phyloP scores from a whole-genome alignment of 805 yeast species.

The Kodamaea nitidulidarum region DNA sequence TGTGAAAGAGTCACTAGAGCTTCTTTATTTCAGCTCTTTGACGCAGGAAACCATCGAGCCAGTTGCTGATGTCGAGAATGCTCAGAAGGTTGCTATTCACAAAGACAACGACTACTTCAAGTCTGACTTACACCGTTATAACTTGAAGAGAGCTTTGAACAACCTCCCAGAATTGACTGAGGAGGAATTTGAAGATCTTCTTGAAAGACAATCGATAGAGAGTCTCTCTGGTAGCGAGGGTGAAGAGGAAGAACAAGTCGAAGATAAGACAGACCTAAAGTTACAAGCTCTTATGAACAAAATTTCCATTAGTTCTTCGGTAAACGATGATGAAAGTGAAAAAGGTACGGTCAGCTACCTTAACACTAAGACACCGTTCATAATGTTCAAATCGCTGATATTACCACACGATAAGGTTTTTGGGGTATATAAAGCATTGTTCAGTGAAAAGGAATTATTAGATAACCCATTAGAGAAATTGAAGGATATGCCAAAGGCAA shows the following conservation, averaged over 20 bases:
- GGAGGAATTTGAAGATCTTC: conserved; percentile 52
- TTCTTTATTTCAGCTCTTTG: conserved; percentile 52
- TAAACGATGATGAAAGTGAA: conserved; percentile 21
- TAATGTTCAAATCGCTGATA: conserved; percentile 50
- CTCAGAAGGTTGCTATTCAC: background rate
- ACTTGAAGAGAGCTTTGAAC: conserved; percentile 49
- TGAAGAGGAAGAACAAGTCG: conserved; percentile 27
- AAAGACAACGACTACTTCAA: conserved; percentile 38
- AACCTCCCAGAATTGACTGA: conserved; percentile 47
- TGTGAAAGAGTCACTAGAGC: conserved; percentile 43
- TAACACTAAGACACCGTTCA: conserved; percentile 67
- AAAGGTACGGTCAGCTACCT: conserved; percentile 46
- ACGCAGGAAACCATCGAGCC: conserved; percentile 19
- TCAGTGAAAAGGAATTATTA: conserved; percentile 39
- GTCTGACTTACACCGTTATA: conserved; percentile 56
- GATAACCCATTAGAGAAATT: conserved; percentile 48
- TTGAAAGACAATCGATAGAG: conserved; percentile 48
- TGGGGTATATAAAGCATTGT: conserved; percentile 65
- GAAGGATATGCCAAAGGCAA: conserved; percentile 28
- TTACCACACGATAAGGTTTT: conserved; percentile 48
- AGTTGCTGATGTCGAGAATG: background rate
- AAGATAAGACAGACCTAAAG: conserved; percentile 12
- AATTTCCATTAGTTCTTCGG: conserved; percentile 11
- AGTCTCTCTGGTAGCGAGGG: conserved; percentile 56
- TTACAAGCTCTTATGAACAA: conserved; percentile 23